Evolutionary conservation across 495 filamentous ascomycete genomes (phyloP), one percentile per base, ranked within the genome.

Genomic region (Margaritispora aquatica): DNA sequence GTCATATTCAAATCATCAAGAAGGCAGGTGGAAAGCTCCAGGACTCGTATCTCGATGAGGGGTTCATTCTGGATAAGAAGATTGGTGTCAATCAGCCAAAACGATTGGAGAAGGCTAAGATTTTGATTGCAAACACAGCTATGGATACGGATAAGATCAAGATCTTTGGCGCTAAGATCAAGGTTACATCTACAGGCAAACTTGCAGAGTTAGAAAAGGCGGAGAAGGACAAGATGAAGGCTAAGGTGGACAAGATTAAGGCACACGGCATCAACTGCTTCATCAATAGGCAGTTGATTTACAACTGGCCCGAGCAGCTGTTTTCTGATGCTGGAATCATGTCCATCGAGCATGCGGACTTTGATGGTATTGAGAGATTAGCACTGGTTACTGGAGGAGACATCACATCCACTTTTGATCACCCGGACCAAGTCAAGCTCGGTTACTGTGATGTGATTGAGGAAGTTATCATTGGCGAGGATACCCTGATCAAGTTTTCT

Each of bases 111-210:
- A 97, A 97, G 69, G 94, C 92, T 52, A 97, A 97, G 80, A 97
- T 98, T 60, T 74, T 98, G 19, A 88, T 97, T 24, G 94, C 94
- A 56, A 98, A 98, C 74, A 98, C 94, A 11, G 87, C 93, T 5
- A 98, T 98, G 94, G 94, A 98, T 72, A 97, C 94, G 24, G 94
- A 98, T 75, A 98, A 98, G 81, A 89, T 98, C 75, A 98, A 98
- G 83, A 97, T 98, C 66, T 98, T 97, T 70, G 94, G 94, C 58
- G 94, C 94, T 20, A 85, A 91, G 23, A 88, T 97, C 66, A 96
- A 96, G 80, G 94, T 92, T 22, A 89, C 90, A 65, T 92, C 89
- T 29, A 98, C 94, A 10, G 88, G 90, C 59, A 96, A 97, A 81
- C 79, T 98, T 26, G 94, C 94, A 15, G 95, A 98, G 63, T 82